Percentiles rank a stretch among this genome's conserved stretches.
Evolutionary conservation across 176 grass and related monocot genomes (phyloP).

Genomic region (Saccharum spontaneum): DNA sequence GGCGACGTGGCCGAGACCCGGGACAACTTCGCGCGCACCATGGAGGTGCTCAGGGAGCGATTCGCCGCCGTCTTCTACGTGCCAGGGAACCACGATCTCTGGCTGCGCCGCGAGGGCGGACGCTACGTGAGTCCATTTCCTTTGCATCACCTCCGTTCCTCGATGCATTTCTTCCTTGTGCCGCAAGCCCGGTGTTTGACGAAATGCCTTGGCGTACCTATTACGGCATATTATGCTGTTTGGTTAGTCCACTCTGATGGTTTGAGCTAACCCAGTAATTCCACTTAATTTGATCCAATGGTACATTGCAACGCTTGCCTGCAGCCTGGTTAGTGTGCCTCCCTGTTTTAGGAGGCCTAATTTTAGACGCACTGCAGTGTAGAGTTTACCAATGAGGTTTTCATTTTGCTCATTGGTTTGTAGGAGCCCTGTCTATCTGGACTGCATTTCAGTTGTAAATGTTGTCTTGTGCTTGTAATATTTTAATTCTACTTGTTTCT

Average conservation of each 20-base stretch:
- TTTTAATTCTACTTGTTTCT: neutral
- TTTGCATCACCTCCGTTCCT: accelerated
- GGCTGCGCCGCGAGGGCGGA: constrained; percentile 72
- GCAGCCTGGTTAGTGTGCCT: neutral
- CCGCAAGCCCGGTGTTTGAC: constrained; percentile 43
- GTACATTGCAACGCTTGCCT: neutral
- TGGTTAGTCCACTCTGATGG: neutral
- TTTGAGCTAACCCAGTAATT: neutral
- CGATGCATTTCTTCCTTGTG: neutral
- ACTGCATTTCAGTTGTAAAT: constrained; percentile 17
- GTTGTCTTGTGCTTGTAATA: neutral
- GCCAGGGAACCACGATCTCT: constrained; percentile 92
- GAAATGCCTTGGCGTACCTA: constrained; percentile 29
- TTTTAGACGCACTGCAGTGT: neutral
- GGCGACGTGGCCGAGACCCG: constrained; percentile 86
- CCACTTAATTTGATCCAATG: neutral
- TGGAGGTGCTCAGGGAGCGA: constrained; percentile 60
- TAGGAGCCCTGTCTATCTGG: neutral
- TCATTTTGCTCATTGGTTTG: constrained; percentile 3
- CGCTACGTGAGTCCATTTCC: constrained; percentile 64
- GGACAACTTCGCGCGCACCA: constrained; percentile 68
- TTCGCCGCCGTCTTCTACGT: constrained; percentile 85
- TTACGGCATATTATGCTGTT: neutral
- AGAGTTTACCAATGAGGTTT: neutral
- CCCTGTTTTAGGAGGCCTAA: neutral